These are phyloP conservation scores for Suhomyces coccinellae DNA, from an alignment of 1,139 yeast genomes.

Conservation along the genomic window DNA sequence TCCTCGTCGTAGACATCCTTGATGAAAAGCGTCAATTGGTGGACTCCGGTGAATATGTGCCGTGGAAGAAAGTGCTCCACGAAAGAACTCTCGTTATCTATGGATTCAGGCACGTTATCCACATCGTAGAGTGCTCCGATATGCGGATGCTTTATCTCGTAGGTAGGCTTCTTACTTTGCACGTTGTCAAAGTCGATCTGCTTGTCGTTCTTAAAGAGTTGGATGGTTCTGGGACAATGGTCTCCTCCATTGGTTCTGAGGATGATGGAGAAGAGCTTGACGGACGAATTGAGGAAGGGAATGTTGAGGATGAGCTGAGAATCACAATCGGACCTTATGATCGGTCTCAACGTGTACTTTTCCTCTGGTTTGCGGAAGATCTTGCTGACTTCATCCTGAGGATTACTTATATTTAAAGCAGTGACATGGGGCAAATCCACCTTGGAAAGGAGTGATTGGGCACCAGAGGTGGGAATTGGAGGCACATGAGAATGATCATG, in stretches of 20 bases:
- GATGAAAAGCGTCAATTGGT: slow-evolving; percentile 64
- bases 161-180: slow-evolving; percentile 50
- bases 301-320: slow-evolving; percentile 73
- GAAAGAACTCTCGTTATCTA: slow-evolving; percentile 50
- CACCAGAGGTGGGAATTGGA: slow-evolving; percentile 69
- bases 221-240: slow-evolving; percentile 68
- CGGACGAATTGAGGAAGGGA: slow-evolving; percentile 71
- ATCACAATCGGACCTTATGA: slow-evolving; percentile 75
- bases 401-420: slow-evolving; percentile 64
- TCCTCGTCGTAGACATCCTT: slow-evolving; percentile 54
- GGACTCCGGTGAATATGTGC: slow-evolving; percentile 69
- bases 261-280: slow-evolving; percentile 71
- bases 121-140: slow-evolving; percentile 46
- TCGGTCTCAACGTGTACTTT: slow-evolving; percentile 46
- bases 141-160: slow-evolving; percentile 62
- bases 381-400: slow-evolving; percentile 49
- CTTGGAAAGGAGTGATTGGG: slow-evolving; percentile 65
- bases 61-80: slow-evolving; percentile 85
- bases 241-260: slow-evolving; percentile 64
- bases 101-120: slow-evolving; percentile 27
- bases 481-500: slow-evolving; percentile 42
- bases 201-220: slow-evolving; percentile 69
- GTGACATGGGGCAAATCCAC: slow-evolving; percentile 63
- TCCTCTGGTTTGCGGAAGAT: slow-evolving; percentile 49
- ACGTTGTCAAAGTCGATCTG: slow-evolving; percentile 72